A percentile compares a stretch with the other conserved stretches of the same genome.
Evolutionary conservation across 805 yeast species (phyloP).

Genomic region (Kazachstania kunashirensis): DNA sequence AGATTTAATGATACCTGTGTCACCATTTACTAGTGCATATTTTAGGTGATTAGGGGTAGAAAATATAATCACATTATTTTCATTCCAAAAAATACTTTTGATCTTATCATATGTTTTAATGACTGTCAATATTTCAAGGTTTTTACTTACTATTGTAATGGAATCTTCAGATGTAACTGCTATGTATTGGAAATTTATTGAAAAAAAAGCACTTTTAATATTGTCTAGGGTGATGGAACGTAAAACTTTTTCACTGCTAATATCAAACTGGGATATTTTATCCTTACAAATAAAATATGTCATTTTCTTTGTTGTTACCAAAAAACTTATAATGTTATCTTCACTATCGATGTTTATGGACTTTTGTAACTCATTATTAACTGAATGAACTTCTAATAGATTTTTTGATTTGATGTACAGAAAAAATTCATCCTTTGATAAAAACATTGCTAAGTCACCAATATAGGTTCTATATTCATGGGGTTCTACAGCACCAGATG

Average conservation of each 20-base stretch:
- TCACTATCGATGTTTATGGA: conserved; percentile 53
- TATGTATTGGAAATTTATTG: too few species aligned
- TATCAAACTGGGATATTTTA: too few species aligned
- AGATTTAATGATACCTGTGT: conserved; percentile 86
- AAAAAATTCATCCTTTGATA: conserved; percentile 88
- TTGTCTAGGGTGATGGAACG: too few species aligned
- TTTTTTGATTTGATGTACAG: conserved; percentile 56
- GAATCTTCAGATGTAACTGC: conserved; percentile 88
- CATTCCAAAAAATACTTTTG: conserved; percentile 98
- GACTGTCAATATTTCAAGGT: conserved; percentile 64
- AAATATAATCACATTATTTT: conserved; percentile 78
- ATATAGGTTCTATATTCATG: conserved; percentile 66
- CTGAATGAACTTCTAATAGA: conserved; percentile 71
- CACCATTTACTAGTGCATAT: conserved; percentile 87
- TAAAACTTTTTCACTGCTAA: too few species aligned
- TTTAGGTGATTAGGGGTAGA: conserved; percentile 92
- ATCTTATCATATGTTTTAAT: conserved; percentile 94
- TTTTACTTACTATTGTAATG: conserved; percentile 74
- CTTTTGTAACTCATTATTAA: conserved; percentile 72
- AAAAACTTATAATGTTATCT: neutral
- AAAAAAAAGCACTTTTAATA: too few species aligned
- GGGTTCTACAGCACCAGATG: conserved; percentile 90
- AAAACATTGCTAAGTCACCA: conserved; percentile 80
- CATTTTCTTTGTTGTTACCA: too few species aligned
- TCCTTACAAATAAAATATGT: too few species aligned